These are phyloP conservation scores for Striga asiatica DNA, from an alignment of 257 asterid species.

Conservation along the genomic window DNA sequence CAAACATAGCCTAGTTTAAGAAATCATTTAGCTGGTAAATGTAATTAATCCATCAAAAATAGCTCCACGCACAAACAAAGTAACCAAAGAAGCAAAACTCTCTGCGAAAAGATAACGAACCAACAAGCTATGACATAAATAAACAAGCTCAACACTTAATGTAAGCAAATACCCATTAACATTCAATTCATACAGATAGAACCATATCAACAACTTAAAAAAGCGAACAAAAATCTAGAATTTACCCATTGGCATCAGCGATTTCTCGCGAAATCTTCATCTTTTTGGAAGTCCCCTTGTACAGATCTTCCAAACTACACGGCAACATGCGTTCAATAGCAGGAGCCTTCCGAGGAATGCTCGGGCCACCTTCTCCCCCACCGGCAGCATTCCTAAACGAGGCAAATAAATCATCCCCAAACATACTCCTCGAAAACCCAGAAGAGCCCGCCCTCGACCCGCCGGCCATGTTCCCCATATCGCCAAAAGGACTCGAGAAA, in stretches of 20 bases:
- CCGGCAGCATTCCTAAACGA: slow-evolving; percentile 29
- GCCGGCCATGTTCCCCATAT: slow-evolving; percentile 35
- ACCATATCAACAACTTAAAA: not conserved
- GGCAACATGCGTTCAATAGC: slow-evolving; percentile 30
- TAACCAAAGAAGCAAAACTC: too few relatives aligned
- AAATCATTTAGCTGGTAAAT: too few relatives aligned
- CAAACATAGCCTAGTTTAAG: too few relatives aligned
- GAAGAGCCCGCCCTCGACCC: slow-evolving; percentile 26
- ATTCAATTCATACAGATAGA: too few relatives aligned
- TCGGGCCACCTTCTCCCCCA: slow-evolving; percentile 29
- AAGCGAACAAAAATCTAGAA: not conserved
- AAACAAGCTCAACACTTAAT: too few relatives aligned
- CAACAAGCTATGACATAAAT: too few relatives aligned
- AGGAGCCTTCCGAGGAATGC: slow-evolving; percentile 25
- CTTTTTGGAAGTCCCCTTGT: slow-evolving; percentile 43
- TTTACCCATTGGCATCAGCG: slow-evolving; percentile 44
- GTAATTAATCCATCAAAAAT: too few relatives aligned
- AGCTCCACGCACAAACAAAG: too few relatives aligned
- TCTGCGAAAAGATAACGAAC: too few relatives aligned
- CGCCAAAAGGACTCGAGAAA: slow-evolving; percentile 35
- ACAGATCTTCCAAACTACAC: slow-evolving; percentile 49
- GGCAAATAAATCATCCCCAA: slow-evolving; percentile 35
- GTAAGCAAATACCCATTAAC: not conserved
- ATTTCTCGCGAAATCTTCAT: slow-evolving; percentile 61
- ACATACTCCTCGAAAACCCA: slow-evolving; percentile 28